Percentiles rank a stretch among this genome's conserved stretches.
These are phyloP conservation scores for baker's yeast (Saccharomyces cerevisiae) DNA, from an alignment of 805 yeast species.

Conservation along the genomic window DNA sequence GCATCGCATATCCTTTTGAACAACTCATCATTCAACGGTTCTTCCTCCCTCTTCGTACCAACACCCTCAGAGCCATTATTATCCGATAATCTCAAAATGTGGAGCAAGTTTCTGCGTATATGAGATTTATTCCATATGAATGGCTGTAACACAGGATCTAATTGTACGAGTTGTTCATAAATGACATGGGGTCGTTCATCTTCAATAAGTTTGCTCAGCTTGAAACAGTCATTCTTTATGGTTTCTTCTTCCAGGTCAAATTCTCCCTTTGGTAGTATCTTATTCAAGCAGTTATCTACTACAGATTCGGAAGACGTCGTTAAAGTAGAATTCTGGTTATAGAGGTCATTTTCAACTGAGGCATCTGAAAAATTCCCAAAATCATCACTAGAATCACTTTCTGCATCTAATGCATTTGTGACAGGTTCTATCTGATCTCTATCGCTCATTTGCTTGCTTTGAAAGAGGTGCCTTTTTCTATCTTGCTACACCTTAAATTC, in stretches of 20 bases:
- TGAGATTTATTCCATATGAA: constrained; percentile 25
- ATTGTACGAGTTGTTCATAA: constrained; percentile 25
- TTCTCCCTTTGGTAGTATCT: background rate
- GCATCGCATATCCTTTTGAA: constrained; percentile 8
- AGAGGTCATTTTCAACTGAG: constrained; percentile 14
- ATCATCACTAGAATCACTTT: constrained; percentile 22
- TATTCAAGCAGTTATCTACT: constrained; percentile 1
- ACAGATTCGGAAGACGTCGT: constrained; percentile 2
- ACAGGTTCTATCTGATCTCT: background rate
- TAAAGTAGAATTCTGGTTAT: background rate
- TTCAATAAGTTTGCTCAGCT: constrained; percentile 12
- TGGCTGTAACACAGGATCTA: constrained; percentile 15
- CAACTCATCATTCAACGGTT: constrained; percentile 16
- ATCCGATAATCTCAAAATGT: constrained; percentile 22
- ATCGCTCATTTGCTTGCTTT: background rate
- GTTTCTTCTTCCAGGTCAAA: background rate
- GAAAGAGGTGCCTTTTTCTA: background rate
- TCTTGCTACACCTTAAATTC: background rate
- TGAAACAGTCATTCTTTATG: background rate
- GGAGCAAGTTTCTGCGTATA: constrained; percentile 19
- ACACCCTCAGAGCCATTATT: background rate
- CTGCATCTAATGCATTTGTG: background rate
- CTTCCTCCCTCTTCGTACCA: background rate
- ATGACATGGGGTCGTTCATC: constrained; percentile 26
- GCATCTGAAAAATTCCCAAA: constrained; percentile 32